phyloP scores from a whole-genome alignment of 192 early-diverging fungal species.

The Tieghemiomyces parasiticus region DNA sequence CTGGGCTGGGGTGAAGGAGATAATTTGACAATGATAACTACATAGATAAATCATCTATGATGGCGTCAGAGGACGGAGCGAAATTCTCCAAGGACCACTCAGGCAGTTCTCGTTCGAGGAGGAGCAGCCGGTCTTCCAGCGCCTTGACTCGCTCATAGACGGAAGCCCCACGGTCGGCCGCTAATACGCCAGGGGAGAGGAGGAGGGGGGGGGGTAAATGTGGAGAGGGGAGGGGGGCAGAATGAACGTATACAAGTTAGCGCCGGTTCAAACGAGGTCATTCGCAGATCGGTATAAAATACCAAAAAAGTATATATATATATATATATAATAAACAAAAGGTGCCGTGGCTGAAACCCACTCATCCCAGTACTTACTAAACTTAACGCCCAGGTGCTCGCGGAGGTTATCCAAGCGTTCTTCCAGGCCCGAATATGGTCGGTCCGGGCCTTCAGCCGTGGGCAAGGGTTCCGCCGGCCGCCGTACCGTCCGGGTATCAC shows the following conservation, averaged over 20 bases:
- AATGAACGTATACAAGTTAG: too few species aligned
- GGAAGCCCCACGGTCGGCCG: neutral
- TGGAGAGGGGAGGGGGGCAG: neutral
- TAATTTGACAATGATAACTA: too few species aligned
- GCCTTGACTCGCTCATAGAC: conserved; percentile 42
- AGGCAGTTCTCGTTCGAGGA: conserved; percentile 59
- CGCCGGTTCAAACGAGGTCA: neutral
- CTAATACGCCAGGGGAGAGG: neutral
- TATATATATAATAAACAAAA: too few species aligned
- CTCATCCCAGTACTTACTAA: conserved; percentile 39
- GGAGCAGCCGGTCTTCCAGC: conserved; percentile 61
- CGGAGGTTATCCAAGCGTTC: conserved; percentile 13
- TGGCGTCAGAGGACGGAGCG: too few species aligned
- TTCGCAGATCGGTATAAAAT: conserved; percentile 14
- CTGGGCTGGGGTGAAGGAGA: too few species aligned
- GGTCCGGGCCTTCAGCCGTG: conserved; percentile 16
- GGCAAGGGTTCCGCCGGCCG: conserved; percentile 9
- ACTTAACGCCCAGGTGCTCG: conserved; percentile 54
- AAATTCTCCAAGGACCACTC: conserved; percentile 67
- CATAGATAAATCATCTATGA: too few species aligned
- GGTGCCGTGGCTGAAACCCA: neutral
- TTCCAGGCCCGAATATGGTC: conserved; percentile 14
- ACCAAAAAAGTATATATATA: neutral
- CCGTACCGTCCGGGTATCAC: conserved; percentile 5
- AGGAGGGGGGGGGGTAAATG: neutral